Percentiles rank a stretch among this genome's conserved stretches.
These are phyloP conservation scores for Ophiostoma quercus DNA, from an alignment of 2,329 filamentous ascomycete species.

Conservation along the genomic window DNA sequence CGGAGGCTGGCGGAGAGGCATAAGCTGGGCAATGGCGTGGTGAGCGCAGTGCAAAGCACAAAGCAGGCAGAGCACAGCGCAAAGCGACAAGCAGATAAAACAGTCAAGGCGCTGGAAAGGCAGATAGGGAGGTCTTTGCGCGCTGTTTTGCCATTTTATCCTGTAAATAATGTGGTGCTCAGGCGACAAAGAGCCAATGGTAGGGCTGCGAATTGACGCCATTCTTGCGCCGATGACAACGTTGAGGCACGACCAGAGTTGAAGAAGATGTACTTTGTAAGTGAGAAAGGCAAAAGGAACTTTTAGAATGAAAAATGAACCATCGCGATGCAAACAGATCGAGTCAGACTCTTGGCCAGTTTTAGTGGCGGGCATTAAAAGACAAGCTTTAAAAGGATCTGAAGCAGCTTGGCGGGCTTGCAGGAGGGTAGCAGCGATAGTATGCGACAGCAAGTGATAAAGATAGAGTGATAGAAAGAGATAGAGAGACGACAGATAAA, in stretches of 20 bases:
- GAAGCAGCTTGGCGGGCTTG: neutral
- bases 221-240: conserved; percentile 8
- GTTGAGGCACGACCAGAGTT: neutral
- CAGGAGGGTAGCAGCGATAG: neutral
- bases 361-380: neutral
- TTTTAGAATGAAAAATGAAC: too few species aligned
- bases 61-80: neutral
- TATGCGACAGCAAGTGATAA: neutral
- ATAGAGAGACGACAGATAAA: too few species aligned
- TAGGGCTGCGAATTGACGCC: conserved; percentile 10
- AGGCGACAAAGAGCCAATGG: neutral
- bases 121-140: neutral
- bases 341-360: neutral
- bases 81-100: too few species aligned
- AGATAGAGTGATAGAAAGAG: neutral
- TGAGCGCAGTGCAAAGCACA: neutral
- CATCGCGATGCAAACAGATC: too few species aligned
- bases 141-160: neutral
- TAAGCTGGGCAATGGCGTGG: conserved; percentile 6
- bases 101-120: too few species aligned
- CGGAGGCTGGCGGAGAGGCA: neutral
- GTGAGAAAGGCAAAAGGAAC: neutral
- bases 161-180: neutral
- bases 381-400: neutral
- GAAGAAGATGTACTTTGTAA: neutral